phyloP scores from a whole-genome alignment of 78 protist genomes.

The Dictyostelium citrinum region DNA sequence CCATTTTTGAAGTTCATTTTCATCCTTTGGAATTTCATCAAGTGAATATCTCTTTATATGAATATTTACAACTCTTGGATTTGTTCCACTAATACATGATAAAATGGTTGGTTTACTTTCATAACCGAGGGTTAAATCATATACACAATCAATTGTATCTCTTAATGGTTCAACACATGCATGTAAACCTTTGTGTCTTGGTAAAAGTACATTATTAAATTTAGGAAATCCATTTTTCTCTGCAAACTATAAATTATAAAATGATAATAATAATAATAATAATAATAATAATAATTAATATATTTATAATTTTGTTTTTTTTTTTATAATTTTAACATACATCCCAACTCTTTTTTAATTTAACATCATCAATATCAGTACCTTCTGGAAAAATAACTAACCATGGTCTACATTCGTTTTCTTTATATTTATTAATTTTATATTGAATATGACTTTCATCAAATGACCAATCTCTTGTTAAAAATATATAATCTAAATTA shows the following conservation, averaged over 20 bases:
- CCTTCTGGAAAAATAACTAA: constrained; percentile 73
- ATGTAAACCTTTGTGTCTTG: constrained; percentile 67
- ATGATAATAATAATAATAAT: not conserved
- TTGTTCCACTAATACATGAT: constrained; percentile 5
- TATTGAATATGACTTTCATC: constrained; percentile 48
- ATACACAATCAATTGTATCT: constrained; percentile 19
- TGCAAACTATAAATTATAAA: not conserved
- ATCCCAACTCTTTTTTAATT: constrained; percentile 44
- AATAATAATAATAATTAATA: not conserved
- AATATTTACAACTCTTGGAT: constrained; percentile 45
- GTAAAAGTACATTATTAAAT: constrained; percentile 60
- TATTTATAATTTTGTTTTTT: not conserved
- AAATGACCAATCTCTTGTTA: constrained; percentile 58
- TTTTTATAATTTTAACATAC: not conserved
- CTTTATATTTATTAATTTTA: constrained; percentile 5
- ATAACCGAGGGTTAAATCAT: constrained; percentile 51
- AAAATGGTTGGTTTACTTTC: constrained; percentile 64
- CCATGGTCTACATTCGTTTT: constrained; percentile 25
- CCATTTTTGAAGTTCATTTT: constrained; percentile 50
- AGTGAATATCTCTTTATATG: constrained; percentile 23
- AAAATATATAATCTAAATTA: constrained; percentile 30
- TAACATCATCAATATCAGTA: constrained; percentile 46
- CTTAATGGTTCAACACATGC: constrained; percentile 25
- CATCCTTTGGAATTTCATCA: constrained; percentile 16
- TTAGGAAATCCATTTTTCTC: constrained; percentile 58